These are phyloP conservation scores for Stephania yunnanensis DNA, from an alignment of 164 flowering plant genomes.

Conservation along the genomic window DNA sequence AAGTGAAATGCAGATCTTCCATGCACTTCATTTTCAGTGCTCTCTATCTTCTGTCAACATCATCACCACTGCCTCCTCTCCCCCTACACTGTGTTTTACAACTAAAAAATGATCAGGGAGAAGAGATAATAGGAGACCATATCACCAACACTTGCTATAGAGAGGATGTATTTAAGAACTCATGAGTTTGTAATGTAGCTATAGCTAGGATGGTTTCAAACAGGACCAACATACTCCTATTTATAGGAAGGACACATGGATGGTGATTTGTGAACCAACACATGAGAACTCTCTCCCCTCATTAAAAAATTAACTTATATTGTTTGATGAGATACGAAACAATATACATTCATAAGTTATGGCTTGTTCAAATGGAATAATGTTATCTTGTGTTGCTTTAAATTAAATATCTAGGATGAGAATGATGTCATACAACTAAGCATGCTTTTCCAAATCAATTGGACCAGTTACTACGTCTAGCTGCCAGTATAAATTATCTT, in stretches of 20 bases:
- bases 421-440: not conserved
- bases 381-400: not conserved
- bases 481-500: no score
- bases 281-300: not conserved
- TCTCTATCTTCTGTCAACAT: conserved; percentile 20
- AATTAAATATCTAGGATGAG: not conserved
- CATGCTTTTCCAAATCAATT: not conserved
- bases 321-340: not conserved
- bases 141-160: not conserved
- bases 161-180: not conserved
- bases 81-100: conserved; percentile 3
- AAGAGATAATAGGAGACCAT: not conserved
- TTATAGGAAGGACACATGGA: not conserved
- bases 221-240: not conserved
- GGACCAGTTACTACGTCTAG: not conserved
- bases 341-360: no score
- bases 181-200: not conserved
- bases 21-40: conserved; percentile 16
- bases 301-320: not conserved
- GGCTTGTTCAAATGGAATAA: not conserved
- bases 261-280: not conserved
- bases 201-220: not conserved
- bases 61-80: conserved; percentile 7
- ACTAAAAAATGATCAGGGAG: not conserved
- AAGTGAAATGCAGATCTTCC: conserved; percentile 9